Evolutionary conservation across 495 filamentous ascomycete genomes (phyloP), one percentile per base, ranked within the genome.

Genomic region (Penicillium verhagenii): DNA sequence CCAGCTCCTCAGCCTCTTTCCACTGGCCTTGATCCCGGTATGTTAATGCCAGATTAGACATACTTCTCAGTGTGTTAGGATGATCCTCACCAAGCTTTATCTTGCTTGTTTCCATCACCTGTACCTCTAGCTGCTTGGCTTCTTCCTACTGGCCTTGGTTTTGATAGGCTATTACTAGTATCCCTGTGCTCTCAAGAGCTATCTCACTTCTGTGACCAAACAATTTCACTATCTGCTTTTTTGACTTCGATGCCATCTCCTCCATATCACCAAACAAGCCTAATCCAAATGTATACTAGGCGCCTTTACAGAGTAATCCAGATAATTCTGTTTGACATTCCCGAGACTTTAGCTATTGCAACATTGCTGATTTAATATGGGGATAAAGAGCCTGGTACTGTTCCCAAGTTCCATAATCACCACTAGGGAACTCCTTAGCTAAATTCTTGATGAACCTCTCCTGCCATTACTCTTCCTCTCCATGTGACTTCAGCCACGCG

Each of bases 401-500:
- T 24, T 18, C 38, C 13, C 10, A 18, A 26, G 14, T 39, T 4
- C 24, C 47, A 50, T 50, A 28, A 4, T 5, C 20, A 14, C 14
- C 21, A 9, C 11, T 26, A 1, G 35, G 31, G n/a, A 39, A 50
- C 7, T 26, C 19, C 6, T 16, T 8, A 29, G 18, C n/a, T 40
- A 80, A 65, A 35, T 60, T 73, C 19, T 61, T 67, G 52, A 70
- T 69, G 60, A 64, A 77, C 42, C 63, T 57, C 31, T 66, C 35
- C 28, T 44, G 52, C 54, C 64, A 75, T 50, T 48, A 65, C 53
- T 78, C 68, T 24, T 65, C 57, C 49, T 73, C 26, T 29, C 47
- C 52, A 25, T 69, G 23, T 2, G 33, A 51, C 57, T 70, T 48
- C 65, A 68, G 31, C 65, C 63, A 68, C 42, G 18, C 52, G 11